phyloP scores from a whole-genome alignment of 768 basidiomycete species.

The Agrocybe praecox region DNA sequence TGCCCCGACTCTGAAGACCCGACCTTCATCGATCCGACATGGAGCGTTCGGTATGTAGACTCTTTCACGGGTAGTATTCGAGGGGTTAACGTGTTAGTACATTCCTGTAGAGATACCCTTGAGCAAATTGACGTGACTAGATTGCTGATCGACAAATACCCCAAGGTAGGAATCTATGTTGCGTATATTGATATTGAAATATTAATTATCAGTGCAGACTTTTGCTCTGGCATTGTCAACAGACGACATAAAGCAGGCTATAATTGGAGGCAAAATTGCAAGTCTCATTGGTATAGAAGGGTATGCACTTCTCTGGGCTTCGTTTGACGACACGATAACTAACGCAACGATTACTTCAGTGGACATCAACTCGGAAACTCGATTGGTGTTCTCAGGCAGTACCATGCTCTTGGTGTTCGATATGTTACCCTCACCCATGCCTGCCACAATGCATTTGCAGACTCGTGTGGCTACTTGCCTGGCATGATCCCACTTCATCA shows the following conservation, averaged over 20 bases:
- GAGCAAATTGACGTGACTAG: slow-evolving; percentile 93
- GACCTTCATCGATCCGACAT: slow-evolving; percentile 57
- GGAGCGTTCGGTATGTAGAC: slow-evolving; percentile 48
- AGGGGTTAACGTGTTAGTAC: slow-evolving; percentile 4
- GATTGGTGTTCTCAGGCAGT: slow-evolving; percentile 78
- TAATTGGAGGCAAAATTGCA: slow-evolving; percentile 77
- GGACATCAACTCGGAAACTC: slow-evolving; percentile 95
- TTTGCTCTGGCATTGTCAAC: slow-evolving; percentile 61
- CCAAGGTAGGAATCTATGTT: slow-evolving; percentile 56
- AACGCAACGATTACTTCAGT: slow-evolving; percentile 35
- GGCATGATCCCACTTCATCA: slow-evolving; percentile 60
- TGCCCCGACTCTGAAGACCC: slow-evolving; percentile 55
- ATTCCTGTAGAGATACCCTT: slow-evolving; percentile 68
- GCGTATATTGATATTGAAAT: too few species aligned
- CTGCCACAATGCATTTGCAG: slow-evolving; percentile 91
- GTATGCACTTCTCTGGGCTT: slow-evolving; percentile 39
- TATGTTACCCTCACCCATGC: slow-evolving; percentile 91
- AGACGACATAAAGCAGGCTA: slow-evolving; percentile 58
- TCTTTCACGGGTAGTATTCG: background rate
- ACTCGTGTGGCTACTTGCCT: slow-evolving; percentile 68
- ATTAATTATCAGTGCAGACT: slow-evolving; percentile 41
- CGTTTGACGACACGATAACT: background rate
- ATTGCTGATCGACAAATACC: slow-evolving; percentile 78
- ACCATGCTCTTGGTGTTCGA: slow-evolving; percentile 85
- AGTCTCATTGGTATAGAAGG: slow-evolving; percentile 92